Evolutionary conservation across 345 rosid genomes (phyloP), one percentile per base, ranked within the genome.

Genomic region (Moricandia arvensis): DNA sequence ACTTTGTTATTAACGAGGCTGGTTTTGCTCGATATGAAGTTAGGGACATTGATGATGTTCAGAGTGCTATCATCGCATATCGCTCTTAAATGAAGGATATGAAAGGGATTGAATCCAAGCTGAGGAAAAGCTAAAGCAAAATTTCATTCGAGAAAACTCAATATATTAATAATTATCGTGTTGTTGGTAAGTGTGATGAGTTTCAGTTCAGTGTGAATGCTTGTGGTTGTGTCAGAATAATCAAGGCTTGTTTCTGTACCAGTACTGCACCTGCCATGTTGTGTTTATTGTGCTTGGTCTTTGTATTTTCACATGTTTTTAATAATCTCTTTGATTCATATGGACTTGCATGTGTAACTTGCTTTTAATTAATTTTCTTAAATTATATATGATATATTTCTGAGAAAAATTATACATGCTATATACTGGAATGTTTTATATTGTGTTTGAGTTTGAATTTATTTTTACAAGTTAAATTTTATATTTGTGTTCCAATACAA

Each of bases 31-130:
- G 83, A 5, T 75, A 76, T 69, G 81, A 72, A 9, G 68, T 87
- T 38, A 86, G 71, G 26, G 74, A 82, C 10, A 79, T 86, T 38
- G 75, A 64, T 6, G 79, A 83, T 21, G 61, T 88, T 7, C 88
- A 83, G 45, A 74, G 82, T 21, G 61, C 87, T 10, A 89, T 93
- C 17, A 79, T 80, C 38, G 91, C 89, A 27, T 93, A 79, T 66
- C 86, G 80, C n/a, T 73, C 69, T 38, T 78, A 30, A 53, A 7
- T 13, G 0, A n/a, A n/a, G n/a, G n/a, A n/a, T n/a, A n/a, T n/a
- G n/a, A n/a, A n/a, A n/a, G n/a, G n/a, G 24, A 4, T 8, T 21
- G 24, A 21, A 21, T 21, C 24, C 24, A 21, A 21, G 24, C 24
- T 21, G 24, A 2, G 31, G 31, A 29, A 29, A 16, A 30, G 30